These are phyloP conservation scores for Tremellales sp. DNA, from an alignment of 1,284 basidiomycete genomes.

Conservation along the genomic window DNA sequence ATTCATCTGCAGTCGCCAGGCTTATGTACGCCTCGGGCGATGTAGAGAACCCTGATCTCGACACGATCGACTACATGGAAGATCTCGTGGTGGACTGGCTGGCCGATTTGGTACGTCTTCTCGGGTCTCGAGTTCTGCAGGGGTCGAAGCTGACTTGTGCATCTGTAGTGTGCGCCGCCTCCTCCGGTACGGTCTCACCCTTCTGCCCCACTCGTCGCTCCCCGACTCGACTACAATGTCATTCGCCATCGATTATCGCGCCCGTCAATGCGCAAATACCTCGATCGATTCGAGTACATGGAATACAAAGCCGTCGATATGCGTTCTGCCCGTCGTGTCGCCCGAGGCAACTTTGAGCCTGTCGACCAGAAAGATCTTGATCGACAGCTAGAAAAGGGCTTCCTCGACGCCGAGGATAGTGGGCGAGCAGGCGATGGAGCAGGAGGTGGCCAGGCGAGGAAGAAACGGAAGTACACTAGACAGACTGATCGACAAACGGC, in stretches of 20 bases:
- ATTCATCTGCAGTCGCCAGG: slow-evolving; percentile 26
- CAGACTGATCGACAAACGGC: too few relatives aligned
- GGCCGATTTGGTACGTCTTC: slow-evolving; percentile 32
- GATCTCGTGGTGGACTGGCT: slow-evolving; percentile 41
- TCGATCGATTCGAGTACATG: slow-evolving; percentile 42
- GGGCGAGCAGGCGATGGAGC: slow-evolving; percentile 1
- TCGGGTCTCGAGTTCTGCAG: not conserved
- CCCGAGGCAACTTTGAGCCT: not conserved
- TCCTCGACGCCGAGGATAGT: slow-evolving; percentile 24
- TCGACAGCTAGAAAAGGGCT: slow-evolving; percentile 30
- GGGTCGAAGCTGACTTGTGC: not conserved
- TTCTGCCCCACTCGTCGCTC: slow-evolving; percentile 10
- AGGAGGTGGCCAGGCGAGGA: not conserved
- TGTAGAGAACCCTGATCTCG: slow-evolving; percentile 33
- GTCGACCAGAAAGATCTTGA: slow-evolving; percentile 25
- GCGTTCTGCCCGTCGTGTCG: not conserved
- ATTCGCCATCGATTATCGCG: slow-evolving; percentile 35
- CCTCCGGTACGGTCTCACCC: slow-evolving; percentile 24
- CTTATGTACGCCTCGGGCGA: slow-evolving; percentile 46
- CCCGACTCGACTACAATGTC: slow-evolving; percentile 27
- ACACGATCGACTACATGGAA: slow-evolving; percentile 43
- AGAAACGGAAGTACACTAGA: too few relatives aligned
- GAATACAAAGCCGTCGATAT: slow-evolving; percentile 30
- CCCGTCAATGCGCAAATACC: slow-evolving; percentile 32
- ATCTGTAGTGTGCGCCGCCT: slow-evolving; percentile 34